phyloP scores from a whole-genome alignment of 176 grass and related monocot species.

The Carex kokanica region DNA sequence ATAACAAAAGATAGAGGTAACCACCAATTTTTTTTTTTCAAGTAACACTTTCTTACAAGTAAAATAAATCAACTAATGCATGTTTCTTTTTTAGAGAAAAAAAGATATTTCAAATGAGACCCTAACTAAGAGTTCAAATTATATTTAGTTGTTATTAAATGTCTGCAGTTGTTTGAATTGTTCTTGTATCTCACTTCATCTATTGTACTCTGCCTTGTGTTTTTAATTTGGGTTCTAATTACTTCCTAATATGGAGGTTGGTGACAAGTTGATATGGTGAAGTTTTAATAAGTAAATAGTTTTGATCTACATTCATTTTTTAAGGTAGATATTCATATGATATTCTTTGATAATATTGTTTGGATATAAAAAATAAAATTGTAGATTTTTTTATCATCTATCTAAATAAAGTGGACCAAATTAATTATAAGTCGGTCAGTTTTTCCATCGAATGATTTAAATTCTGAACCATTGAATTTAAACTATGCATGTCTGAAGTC shows the following conservation, averaged over 20 bases:
- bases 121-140: constrained; percentile 2
- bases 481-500: too few relatives aligned
- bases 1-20: not conserved
- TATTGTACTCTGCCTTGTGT: not conserved
- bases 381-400: not conserved
- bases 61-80: constrained; percentile 13
- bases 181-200: constrained; percentile 27
- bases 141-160: not conserved
- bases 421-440: too few relatives aligned
- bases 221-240: not conserved
- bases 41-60: constrained; percentile 16
- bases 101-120: not conserved
- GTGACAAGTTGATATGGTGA: not conserved
- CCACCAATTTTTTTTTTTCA: constrained; percentile 1
- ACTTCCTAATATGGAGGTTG: not conserved
- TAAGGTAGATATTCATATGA: not conserved
- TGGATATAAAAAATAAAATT: too few relatives aligned
- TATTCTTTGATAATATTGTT: not conserved
- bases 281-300: not conserved
- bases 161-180: not conserved
- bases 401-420: not conserved
- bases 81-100: not conserved
- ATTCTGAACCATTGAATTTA: too few relatives aligned
- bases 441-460: too few relatives aligned
- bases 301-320: not conserved